These are phyloP conservation scores for Discostella pseudostelligera DNA, from an alignment of 108 stramenopile species.

Conservation along the genomic window DNA sequence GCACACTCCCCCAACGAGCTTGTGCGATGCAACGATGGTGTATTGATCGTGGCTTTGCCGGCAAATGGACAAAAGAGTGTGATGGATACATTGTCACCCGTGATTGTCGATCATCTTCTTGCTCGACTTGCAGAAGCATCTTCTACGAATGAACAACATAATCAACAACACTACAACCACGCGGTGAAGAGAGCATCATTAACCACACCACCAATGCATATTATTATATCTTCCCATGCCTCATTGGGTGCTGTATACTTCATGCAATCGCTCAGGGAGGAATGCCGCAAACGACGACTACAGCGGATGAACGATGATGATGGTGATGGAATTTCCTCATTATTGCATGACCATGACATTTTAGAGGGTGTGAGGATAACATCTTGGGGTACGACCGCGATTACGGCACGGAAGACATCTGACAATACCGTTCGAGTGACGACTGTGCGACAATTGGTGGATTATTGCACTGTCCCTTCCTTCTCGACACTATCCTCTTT, in stretches of 20 bases:
- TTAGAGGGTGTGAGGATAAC: conserved; percentile 43
- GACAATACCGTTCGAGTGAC: conserved; percentile 52
- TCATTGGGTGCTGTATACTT: conserved; percentile 69
- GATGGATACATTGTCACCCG: conserved; percentile 56
- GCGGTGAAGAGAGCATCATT: too few relatives aligned
- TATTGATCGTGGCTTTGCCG: conserved; percentile 57
- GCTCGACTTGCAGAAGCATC: neutral
- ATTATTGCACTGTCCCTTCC: conserved; percentile 58
- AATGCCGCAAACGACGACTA: conserved; percentile 1
- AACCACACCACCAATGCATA: too few relatives aligned
- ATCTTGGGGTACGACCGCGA: conserved; percentile 66
- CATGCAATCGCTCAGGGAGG: conserved; percentile 41
- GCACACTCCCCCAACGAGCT: conserved; percentile 41
- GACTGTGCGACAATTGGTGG: conserved; percentile 56
- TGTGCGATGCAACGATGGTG: conserved; percentile 47
- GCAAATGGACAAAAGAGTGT: conserved; percentile 62
- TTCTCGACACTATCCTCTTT: neutral
- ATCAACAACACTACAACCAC: too few relatives aligned
- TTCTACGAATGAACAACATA: neutral
- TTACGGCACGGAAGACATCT: conserved; percentile 59
- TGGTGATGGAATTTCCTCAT: neutral
- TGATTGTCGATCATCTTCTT: conserved; percentile 24
- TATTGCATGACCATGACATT: conserved; percentile 7
- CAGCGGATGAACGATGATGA: neutral
- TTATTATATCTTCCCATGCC: conserved; percentile 68